A percentile compares a stretch with the other conserved stretches of the same genome.
phyloP scores from a whole-genome alignment of 345 rosid genomes.

The Turnera subulata region DNA sequence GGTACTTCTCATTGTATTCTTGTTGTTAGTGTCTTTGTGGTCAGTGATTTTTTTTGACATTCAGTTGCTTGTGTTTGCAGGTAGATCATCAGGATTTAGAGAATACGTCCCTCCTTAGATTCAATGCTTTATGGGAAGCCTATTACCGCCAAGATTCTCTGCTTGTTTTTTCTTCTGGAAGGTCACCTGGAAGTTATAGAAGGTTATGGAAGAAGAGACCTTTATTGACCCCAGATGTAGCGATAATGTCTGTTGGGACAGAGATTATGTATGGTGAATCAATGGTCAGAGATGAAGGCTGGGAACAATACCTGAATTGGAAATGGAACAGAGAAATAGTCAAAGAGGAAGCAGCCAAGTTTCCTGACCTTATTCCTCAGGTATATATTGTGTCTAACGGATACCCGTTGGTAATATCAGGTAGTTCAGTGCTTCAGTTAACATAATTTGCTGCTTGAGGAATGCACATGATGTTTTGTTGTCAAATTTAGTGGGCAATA shows the following conservation, averaged over 20 bases:
- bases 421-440: too few species aligned
- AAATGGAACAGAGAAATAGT: conserved; percentile 72
- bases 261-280: conserved; percentile 85
- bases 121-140: conserved; percentile 87
- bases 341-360: conserved; percentile 63
- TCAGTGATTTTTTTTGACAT: not conserved
- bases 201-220: conserved; percentile 78
- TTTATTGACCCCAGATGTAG: conserved; percentile 80
- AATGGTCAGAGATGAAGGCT: conserved; percentile 78
- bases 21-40: not conserved
- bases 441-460: too few species aligned
- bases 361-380: conserved; percentile 82
- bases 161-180: conserved; percentile 91
- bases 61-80: conserved; percentile 4
- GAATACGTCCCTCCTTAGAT: conserved; percentile 69
- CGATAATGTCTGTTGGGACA: conserved; percentile 93
- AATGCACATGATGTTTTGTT: too few species aligned
- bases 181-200: conserved; percentile 81
- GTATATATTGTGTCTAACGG: conserved; percentile 28
- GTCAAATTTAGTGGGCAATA: too few species aligned
- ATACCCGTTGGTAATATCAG: too few species aligned
- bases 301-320: conserved; percentile 68
- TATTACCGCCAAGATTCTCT: conserved; percentile 74
- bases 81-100: conserved; percentile 17
- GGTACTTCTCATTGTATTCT: conserved; percentile 2